phyloP scores from a whole-genome alignment of 768 basidiomycete species.

The Termitomyces sp. region DNA sequence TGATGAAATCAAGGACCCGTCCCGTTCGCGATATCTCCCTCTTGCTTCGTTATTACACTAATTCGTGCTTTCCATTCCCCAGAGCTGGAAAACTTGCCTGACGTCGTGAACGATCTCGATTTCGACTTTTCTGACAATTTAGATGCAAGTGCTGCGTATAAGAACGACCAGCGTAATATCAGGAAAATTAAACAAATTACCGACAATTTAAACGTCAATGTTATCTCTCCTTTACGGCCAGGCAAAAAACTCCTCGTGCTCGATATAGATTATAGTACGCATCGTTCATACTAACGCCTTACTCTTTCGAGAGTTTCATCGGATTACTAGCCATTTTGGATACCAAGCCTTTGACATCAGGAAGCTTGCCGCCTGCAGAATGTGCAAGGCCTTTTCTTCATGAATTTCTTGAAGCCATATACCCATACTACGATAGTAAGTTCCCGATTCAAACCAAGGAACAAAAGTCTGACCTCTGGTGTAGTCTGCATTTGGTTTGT shows the following conservation, averaged over 20 bases:
- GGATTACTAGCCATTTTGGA: slow-evolving; percentile 66
- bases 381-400: slow-evolving; percentile 83
- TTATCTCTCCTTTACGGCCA: slow-evolving; percentile 71
- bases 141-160: slow-evolving; percentile 52
- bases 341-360: slow-evolving; percentile 80
- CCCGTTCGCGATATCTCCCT: slow-evolving; percentile 32
- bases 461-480: neutral
- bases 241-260: slow-evolving; percentile 82
- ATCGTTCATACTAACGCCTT: neutral
- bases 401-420: slow-evolving; percentile 75
- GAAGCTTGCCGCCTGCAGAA: slow-evolving; percentile 72
- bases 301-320: slow-evolving; percentile 4
- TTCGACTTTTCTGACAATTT: slow-evolving; percentile 68
- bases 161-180: slow-evolving; percentile 74
- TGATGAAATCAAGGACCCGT: slow-evolving; percentile 79
- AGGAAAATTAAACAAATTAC: slow-evolving; percentile 76
- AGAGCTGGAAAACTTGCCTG: slow-evolving; percentile 65
- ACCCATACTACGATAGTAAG: slow-evolving; percentile 77
- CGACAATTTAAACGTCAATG: slow-evolving; percentile 54
- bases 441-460: neutral
- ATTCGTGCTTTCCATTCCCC: neutral
- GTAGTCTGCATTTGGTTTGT: slow-evolving; percentile 75
- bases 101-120: slow-evolving; percentile 78
- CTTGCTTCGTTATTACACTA: neutral
- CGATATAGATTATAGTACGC: slow-evolving; percentile 83